A percentile compares a stretch with the other conserved stretches of the same genome.
Evolutionary conservation across 208 protist genomes (phyloP).

Genomic region (Angomonas ambiguus): DNA sequence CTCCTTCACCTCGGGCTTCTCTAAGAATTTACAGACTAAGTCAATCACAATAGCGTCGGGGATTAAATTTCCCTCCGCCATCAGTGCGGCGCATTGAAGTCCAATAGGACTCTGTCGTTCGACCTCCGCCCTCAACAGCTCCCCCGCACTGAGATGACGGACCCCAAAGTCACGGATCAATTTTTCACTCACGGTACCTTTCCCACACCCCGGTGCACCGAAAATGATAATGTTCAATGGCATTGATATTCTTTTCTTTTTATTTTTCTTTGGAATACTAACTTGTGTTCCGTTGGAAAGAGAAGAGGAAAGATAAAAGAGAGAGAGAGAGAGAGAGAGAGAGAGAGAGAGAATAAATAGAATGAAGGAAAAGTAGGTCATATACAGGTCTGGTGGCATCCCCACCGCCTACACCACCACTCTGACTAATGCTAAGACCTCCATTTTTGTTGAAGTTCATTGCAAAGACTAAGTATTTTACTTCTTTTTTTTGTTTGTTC

Average conservation of each 20-base stretch:
- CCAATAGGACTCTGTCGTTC: conserved; percentile 50
- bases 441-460: too few relatives aligned
- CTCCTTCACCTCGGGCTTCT: conserved; percentile 26
- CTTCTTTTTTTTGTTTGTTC: conserved; percentile 10
- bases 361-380: conserved; percentile 7
- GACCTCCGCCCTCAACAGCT: conserved; percentile 90
- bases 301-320: background rate
- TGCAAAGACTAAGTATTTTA: conserved; percentile 15
- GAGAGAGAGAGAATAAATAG: conserved; percentile 5
- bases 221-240: conserved; percentile 68
- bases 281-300: too few relatives aligned
- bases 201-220: conserved; percentile 73
- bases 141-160: conserved; percentile 84
- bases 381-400: too few relatives aligned
- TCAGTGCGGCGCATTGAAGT: conserved; percentile 32
- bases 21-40: conserved; percentile 52
- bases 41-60: conserved; percentile 74
- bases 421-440: too few relatives aligned
- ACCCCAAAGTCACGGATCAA: conserved; percentile 82
- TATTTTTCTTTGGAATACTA: background rate
- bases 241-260: conserved; percentile 20
- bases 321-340: conserved; percentile 8
- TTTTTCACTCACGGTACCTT: conserved; percentile 78
- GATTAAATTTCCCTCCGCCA: conserved; percentile 77
- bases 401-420: too few relatives aligned